Evolutionary conservation across 1,284 basidiomycete genomes (phyloP).

Genomic region (Sanghuangporus sanghuang): DNA sequence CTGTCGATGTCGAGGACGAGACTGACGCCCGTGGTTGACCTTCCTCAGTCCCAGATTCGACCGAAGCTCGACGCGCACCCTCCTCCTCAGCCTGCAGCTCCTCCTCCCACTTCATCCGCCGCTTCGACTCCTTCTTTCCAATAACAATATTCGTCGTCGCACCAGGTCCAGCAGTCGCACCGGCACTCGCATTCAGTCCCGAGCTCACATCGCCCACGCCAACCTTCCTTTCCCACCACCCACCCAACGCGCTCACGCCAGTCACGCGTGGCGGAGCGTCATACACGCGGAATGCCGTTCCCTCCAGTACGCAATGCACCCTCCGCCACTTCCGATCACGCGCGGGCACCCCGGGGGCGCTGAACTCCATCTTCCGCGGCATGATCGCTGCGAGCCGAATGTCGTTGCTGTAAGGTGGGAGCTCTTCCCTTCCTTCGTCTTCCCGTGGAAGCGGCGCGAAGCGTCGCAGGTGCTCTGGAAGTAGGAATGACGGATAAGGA

Average conservation of each 20-base stretch:
- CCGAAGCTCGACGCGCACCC: constrained; percentile 19
- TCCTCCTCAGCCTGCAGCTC: constrained; percentile 16
- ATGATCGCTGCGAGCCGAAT: constrained; percentile 84
- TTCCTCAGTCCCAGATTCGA: constrained; percentile 10
- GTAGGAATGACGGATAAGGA: constrained; percentile 42
- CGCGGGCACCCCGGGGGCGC: constrained; percentile 78
- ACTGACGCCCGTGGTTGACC: not conserved
- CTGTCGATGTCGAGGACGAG: not conserved
- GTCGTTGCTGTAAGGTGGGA: constrained; percentile 81
- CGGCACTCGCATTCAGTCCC: constrained; percentile 23
- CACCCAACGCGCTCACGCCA: constrained; percentile 49
- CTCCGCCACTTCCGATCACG: constrained; percentile 90
- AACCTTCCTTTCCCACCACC: constrained; percentile 73
- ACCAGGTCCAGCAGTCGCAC: constrained; percentile 18
- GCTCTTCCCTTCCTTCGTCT: constrained; percentile 76
- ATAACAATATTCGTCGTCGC: constrained; percentile 16
- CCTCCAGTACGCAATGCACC: constrained; percentile 87
- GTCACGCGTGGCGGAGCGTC: constrained; percentile 48
- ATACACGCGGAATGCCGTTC: constrained; percentile 86
- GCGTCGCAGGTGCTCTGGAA: constrained; percentile 1
- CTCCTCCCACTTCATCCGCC: constrained; percentile 19
- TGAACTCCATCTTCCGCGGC: constrained; percentile 95
- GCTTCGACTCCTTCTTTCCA: constrained; percentile 14
- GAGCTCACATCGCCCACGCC: constrained; percentile 56
- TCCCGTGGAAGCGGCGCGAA: constrained; percentile 28